Base-by-base conservation (phyloP, 257 asterid species). In the Orobanche coerulescens region DNA sequence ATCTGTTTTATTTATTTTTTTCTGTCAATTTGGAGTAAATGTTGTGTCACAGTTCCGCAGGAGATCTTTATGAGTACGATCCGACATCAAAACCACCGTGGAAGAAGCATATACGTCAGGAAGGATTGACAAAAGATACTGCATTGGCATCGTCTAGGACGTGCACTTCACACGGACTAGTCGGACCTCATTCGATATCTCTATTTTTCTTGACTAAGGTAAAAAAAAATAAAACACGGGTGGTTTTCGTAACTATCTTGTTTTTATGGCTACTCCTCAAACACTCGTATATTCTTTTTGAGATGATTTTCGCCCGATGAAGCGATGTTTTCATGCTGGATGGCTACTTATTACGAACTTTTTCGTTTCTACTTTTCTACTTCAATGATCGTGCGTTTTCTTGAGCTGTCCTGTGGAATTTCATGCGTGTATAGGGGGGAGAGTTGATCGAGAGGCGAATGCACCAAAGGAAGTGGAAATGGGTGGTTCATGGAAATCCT, bases 61-160 rank as follows among this genome's bases (percentile, higher is more conserved):
- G 97, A 49, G 89, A 87, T 83, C 95, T 90, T 58, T 90, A 85
- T 64, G 97, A 85, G 81, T 80, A 81, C 46, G 96, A 87, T 63
- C 72, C 33, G 37, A 55, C 68, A 0, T 68, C 97, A 19, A 87
- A 77, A 71, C 96, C 96, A 26, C 78, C 91, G 40, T 90, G 97
- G 97, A 90, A 85, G 83, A 90, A 87, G 76, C 97, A 90, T 34
- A 76, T 87, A 75, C 79, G 51, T 26, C 62, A 44, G 56, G 77
- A 77, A 52, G 86, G 77, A 54, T 72, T 82, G 4, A 62, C 55
- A 25, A 58, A 71, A 30, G 66, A 76, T 7, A 61, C 79, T 18
- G 76, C 82, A 7, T 61, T 90, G 68, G 74, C 78, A 4, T 71
- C 92, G 10, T 69, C 74, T 57, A 69, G 23, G 50, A 82, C 94